Evolutionary conservation across 73 alveolate species (phyloP), one percentile per base, ranked within the genome.

Genomic region (Paramecium pentaurelia): DNA sequence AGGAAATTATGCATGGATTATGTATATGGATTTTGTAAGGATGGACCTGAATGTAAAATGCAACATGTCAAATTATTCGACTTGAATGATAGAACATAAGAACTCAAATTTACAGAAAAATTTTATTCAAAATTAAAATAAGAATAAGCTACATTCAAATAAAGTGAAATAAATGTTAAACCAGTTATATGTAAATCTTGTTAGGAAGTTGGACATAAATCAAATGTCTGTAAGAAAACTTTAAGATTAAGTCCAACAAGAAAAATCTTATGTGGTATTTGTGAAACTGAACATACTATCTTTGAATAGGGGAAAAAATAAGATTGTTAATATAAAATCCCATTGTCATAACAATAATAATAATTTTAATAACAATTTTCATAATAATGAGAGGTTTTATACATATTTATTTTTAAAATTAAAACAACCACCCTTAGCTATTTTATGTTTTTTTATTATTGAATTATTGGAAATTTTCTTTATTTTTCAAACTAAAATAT

Each of bases 131-230:
- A 80, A 80, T 80, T 80, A 49, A 80, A 80, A 47, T 32, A 44
- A 25, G 91, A 80, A 36, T 42, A 44, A 27, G 91, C 64, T 38
- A 45, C 34, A 9, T 45, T 42, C 51, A 45, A 80, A 80, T 14
- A 49, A 49, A 80, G 44, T 42, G 77, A 42, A 44, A 28, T 80
- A 18, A 80, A 40, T 25, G 60, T 80, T 18, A 80, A 80, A 80
- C 91, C 91, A 45, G 91, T 80, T 12, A 80, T 80, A 14, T 80
- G 91, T 16, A 80, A 80, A 80, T 80, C 91, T 20, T 80, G 91
- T 36, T 36, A 80, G 38, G 91, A 80, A 80, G 91, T 80, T 40
- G 91, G 91, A 25, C 91, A 80, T 45, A 80, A 80, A 47, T 80
- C 77, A 10, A 80, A 80, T 80, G 77, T 42, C 30, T 80, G 91